Conservation (phyloP, 2,329 filamentous ascomycete genomes). For the Aspergillus pseudoterreus region DNA sequence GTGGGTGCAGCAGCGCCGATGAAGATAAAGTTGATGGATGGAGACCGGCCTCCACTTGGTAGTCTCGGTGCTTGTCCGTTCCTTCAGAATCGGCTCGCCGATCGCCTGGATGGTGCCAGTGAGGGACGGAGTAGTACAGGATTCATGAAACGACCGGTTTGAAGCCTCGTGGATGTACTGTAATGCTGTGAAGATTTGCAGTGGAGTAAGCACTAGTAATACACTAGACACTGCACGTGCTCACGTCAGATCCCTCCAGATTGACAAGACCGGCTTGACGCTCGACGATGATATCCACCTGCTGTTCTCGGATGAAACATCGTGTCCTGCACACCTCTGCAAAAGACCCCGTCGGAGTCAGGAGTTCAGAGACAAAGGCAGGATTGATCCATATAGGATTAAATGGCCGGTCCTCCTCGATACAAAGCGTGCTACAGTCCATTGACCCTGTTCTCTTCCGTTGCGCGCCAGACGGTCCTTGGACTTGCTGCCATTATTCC, state of each 20-base stretch:
- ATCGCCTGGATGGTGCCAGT: not conserved
- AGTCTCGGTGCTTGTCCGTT: not conserved
- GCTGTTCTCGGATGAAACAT: not conserved
- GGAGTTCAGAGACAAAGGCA: not conserved
- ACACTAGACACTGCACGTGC: not conserved
- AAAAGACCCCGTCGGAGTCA: not conserved
- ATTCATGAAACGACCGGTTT: not conserved
- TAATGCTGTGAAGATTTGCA: not conserved
- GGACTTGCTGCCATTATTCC: not conserved
- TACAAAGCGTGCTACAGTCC: not conserved
- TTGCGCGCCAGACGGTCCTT: not conserved
- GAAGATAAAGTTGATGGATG: not conserved
- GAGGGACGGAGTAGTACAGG: not conserved
- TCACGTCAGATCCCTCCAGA: not conserved
- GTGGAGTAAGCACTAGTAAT: not conserved
- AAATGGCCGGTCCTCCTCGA: not conserved
- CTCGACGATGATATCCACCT: not conserved
- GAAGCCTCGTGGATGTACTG: not conserved
- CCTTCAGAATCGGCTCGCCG: not conserved
- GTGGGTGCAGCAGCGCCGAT: not conserved
- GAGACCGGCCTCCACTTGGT: not conserved
- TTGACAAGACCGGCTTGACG: not conserved
- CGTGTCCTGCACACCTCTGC: not conserved
- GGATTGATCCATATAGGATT: not conserved
- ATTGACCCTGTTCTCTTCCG: not conserved